Conservation (phyloP, 352 stramenopile genomes). For the Globisporangium orthogonon region DNA sequence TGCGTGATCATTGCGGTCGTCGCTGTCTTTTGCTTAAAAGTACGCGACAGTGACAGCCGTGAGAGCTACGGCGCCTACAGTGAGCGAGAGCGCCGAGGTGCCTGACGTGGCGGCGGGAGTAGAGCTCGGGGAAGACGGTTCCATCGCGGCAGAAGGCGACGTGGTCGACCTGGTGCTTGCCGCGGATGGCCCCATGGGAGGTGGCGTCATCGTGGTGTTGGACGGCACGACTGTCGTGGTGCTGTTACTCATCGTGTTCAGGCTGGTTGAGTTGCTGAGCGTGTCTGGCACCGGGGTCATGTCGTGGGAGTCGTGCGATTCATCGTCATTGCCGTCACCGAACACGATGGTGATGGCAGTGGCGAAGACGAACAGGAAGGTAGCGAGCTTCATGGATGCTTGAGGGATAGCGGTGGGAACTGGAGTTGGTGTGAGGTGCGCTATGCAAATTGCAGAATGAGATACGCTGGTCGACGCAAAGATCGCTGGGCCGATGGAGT, state of each 20-base stretch:
- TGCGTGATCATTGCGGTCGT: too few relatives aligned
- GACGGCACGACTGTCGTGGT: neutral
- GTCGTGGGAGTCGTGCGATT: neutral
- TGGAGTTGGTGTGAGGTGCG: neutral
- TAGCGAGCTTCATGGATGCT: constrained; percentile 4
- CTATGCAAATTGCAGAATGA: constrained; percentile 6
- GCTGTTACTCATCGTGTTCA: neutral
- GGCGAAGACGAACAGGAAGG: neutral
- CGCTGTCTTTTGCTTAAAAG: too few relatives aligned
- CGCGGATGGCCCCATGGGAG: neutral
- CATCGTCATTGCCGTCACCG: neutral
- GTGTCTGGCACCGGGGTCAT: neutral
- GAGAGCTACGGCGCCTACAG: neutral
- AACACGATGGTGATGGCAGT: neutral
- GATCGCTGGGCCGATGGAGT: neutral
- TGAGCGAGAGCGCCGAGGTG: constrained; percentile 1
- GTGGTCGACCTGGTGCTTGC: neutral
- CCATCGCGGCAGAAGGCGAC: neutral
- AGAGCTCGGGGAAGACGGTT: neutral
- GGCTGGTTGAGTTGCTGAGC: neutral
- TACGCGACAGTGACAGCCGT: too few relatives aligned
- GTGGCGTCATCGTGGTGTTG: constrained; percentile 1
- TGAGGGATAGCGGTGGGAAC: neutral
- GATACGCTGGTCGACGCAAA: neutral
- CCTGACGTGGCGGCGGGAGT: neutral